These are phyloP conservation scores for Viola pubescens DNA, from an alignment of 441 rosid genomes.

Conservation along the genomic window DNA sequence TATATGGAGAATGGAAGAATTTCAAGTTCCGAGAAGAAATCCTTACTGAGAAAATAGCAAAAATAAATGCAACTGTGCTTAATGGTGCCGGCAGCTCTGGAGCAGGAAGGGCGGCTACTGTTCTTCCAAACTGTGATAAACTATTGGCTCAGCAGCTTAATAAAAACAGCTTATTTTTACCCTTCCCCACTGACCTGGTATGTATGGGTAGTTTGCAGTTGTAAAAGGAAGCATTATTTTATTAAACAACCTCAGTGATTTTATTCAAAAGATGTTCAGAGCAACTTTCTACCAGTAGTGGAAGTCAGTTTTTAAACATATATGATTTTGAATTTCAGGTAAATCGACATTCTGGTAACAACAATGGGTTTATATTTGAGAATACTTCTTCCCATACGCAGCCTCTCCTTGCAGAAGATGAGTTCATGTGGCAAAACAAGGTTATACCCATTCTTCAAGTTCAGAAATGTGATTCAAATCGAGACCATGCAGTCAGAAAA, in stretches of 20 bases:
- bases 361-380: constrained; percentile 6
- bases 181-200: constrained; percentile 2
- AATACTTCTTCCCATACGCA: background rate
- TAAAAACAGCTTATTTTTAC: constrained; percentile 1
- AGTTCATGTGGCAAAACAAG: background rate
- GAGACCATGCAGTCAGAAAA: constrained; percentile 9
- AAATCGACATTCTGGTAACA: constrained; percentile 11
- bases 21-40: constrained; percentile 38
- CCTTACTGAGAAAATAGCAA: constrained; percentile 26
- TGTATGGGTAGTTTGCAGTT: constrained; percentile 17
- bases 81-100: constrained; percentile 21
- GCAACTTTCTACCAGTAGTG: constrained; percentile 11
- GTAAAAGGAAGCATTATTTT: constrained; percentile 15
- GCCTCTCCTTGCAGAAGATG: background rate
- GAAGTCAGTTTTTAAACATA: constrained; percentile 9
- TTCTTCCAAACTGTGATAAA: constrained; percentile 19
- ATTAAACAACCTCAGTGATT: constrained; percentile 14
- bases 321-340: constrained; percentile 16
- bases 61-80: constrained; percentile 18
- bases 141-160: constrained; percentile 12
- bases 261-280: constrained; percentile 8
- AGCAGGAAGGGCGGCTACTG: constrained; percentile 15
- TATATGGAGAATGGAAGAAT: constrained; percentile 34
- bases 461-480: constrained; percentile 16
- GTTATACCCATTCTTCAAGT: constrained; percentile 15